Conservation (phyloP, 495 filamentous ascomycete genomes). For the Penicillium paradoxum region DNA sequence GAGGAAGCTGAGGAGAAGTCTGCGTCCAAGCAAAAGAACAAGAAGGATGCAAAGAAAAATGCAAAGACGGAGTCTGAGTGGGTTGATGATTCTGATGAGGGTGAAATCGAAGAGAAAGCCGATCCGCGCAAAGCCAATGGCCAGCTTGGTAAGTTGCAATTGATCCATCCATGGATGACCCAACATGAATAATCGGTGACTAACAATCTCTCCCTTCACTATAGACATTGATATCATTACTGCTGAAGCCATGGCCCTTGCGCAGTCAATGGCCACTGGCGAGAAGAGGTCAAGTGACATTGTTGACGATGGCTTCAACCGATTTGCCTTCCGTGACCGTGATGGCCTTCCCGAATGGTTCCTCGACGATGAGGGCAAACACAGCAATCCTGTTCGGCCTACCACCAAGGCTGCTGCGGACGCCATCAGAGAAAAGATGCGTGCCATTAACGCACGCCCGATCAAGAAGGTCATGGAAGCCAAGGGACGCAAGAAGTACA, state of each 20-base stretch:
- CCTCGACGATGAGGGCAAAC: constrained; percentile 81
- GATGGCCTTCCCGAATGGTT: constrained; percentile 99
- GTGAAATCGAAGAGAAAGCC: constrained; percentile 60
- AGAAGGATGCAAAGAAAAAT: constrained; percentile 23
- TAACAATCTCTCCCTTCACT: constrained; percentile 23
- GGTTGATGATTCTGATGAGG: constrained; percentile 45
- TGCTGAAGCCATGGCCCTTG: constrained; percentile 97
- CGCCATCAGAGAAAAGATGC: constrained; percentile 93
- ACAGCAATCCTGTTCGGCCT: constrained; percentile 79
- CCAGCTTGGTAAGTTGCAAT: constrained; percentile 53
- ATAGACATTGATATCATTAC: constrained; percentile 96
- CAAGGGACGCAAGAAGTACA: constrained; percentile 93
- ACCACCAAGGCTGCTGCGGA: constrained; percentile 82
- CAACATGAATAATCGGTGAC: constrained; percentile 7
- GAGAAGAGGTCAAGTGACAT: constrained; percentile 72
- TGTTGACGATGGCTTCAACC: constrained; percentile 89
- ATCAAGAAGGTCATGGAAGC: constrained; percentile 99
- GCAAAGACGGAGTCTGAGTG: constrained; percentile 53
- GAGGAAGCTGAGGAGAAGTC: constrained; percentile 11
- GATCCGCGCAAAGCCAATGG: constrained; percentile 66
- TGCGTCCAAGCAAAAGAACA: constrained; percentile 11
- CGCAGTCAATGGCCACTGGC: constrained; percentile 83
- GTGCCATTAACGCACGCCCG: constrained; percentile 89
- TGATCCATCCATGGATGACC: neutral
- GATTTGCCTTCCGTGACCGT: constrained; percentile 80